Evolutionary conservation across 768 basidiomycete genomes (phyloP), one percentile per base, ranked within the genome.

Genomic region (Calocybe indica): DNA sequence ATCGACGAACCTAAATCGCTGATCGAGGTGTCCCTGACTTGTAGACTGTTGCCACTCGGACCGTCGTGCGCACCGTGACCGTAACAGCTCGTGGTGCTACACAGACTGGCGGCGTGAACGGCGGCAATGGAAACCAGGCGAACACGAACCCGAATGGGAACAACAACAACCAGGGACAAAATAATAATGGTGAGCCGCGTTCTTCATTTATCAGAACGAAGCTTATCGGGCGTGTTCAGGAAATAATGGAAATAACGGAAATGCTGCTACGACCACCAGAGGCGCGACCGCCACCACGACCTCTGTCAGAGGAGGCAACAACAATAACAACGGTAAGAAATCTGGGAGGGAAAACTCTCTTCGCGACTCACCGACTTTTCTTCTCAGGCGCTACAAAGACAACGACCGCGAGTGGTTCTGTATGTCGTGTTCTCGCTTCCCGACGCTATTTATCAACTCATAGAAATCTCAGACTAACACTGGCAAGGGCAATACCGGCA

Each of bases 31-130:
- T 38, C 55, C 22, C 51, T 49, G 47, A 51, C 49, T 44, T 39
- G 45, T 47, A 56, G 50, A 28, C 48, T 42, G 46, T 51, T 43
- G 48, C 54, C n/a, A 50, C 55, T 34, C 58, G 52, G 37, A 63
- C 65, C 34, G 55, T 65, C 40, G 44, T 57, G 34, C 49, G 52
- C 10, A 68, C 69, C 11, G 70, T 70, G 6, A 70, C 69, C 7
- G 67, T 69, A 32, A 70, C 68, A 40, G 65, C 60, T 41, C 46
- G 59, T 29, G 57, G 58, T 29, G 45, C 58, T 33, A 41, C 43
- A 30, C 47, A 13, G 50, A 50, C 2, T 47, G 51, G 46, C 46
- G 51, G 46, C 46, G 53, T 46, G 33, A 48, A 47, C 40, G 47
- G 45, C 33, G 48, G 43, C 10, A 47, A 46, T 14, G 45, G 30